These are phyloP conservation scores for Cercospora zeina DNA, from an alignment of 2,329 filamentous ascomycete species.

Conservation along the genomic window DNA sequence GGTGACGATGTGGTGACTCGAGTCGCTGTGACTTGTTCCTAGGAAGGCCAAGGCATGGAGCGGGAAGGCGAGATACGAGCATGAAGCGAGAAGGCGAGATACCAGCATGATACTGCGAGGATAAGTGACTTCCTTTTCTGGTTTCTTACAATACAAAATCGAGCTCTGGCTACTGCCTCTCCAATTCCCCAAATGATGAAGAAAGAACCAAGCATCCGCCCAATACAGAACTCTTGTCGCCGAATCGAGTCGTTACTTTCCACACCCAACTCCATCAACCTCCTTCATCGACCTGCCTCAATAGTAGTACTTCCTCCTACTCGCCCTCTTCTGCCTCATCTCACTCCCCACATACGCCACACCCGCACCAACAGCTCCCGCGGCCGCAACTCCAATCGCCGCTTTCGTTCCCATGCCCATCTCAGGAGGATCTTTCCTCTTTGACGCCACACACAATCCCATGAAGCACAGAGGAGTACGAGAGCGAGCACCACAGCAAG, in stretches of 20 bases:
- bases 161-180: too few relatives aligned
- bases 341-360: background rate
- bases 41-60: background rate
- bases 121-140: too few relatives aligned
- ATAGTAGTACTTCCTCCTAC: background rate
- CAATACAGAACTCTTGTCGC: too few relatives aligned
- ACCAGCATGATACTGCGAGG: too few relatives aligned
- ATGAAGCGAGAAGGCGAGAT: too few relatives aligned
- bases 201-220: too few relatives aligned
- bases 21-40: conserved; percentile 2
- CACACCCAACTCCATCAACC: background rate
- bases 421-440: conserved; percentile 1
- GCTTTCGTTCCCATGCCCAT: background rate
- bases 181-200: too few relatives aligned
- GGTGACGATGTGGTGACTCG: background rate
- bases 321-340: background rate
- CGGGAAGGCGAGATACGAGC: too few relatives aligned
- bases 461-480: conserved; percentile 9
- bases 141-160: too few relatives aligned
- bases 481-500: conserved; percentile 2
- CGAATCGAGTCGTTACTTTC: too few relatives aligned
- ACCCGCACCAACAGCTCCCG: background rate
- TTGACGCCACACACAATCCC: conserved; percentile 1
- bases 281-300: background rate
- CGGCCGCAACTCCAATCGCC: background rate